Percentiles rank a stretch among this genome's conserved stretches.
These are phyloP conservation scores for Pythium brassicae DNA, from an alignment of 352 stramenopile species.

Conservation along the genomic window DNA sequence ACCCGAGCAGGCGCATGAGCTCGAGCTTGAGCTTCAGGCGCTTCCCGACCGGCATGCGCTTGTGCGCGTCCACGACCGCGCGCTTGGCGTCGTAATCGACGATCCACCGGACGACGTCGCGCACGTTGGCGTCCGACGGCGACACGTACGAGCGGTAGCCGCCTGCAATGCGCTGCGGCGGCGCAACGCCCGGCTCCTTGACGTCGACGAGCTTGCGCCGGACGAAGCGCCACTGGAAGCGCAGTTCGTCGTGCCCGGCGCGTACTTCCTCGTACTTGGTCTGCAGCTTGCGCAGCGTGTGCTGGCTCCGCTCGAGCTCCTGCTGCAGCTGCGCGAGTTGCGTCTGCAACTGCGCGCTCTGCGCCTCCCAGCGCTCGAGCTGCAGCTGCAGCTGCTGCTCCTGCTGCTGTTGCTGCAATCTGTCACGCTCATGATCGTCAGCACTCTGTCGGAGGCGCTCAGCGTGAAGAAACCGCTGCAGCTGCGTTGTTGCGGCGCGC, in stretches of 20 bases:
- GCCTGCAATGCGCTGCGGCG: conserved; percentile 30
- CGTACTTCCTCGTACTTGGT: conserved; percentile 16
- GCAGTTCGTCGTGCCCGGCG: conserved; percentile 24
- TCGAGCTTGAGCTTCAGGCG: conserved; percentile 31
- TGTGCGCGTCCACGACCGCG: conserved; percentile 20
- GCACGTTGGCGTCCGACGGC: conserved; percentile 26
- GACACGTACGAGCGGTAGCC: conserved; percentile 32
- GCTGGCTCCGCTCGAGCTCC: conserved; percentile 14
- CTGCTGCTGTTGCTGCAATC: neutral
- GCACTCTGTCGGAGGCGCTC: neutral
- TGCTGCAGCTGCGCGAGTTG: conserved; percentile 7
- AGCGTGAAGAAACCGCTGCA: neutral
- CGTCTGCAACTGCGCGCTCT: neutral
- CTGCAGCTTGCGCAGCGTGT: conserved; percentile 14
- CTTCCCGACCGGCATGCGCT: conserved; percentile 13
- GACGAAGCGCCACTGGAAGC: conserved; percentile 31
- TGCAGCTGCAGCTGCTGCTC: neutral
- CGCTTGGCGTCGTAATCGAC: conserved; percentile 35
- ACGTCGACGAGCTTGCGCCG: conserved; percentile 31
- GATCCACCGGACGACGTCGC: conserved; percentile 37
- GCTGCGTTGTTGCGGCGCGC: neutral
- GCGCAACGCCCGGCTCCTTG: conserved; percentile 20
- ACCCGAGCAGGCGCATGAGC: conserved; percentile 24
- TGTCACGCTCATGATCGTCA: neutral
- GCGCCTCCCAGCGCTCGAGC: neutral